phyloP scores from a whole-genome alignment of 768 basidiomycete genomes.

The Pleurotus tuoliensis region DNA sequence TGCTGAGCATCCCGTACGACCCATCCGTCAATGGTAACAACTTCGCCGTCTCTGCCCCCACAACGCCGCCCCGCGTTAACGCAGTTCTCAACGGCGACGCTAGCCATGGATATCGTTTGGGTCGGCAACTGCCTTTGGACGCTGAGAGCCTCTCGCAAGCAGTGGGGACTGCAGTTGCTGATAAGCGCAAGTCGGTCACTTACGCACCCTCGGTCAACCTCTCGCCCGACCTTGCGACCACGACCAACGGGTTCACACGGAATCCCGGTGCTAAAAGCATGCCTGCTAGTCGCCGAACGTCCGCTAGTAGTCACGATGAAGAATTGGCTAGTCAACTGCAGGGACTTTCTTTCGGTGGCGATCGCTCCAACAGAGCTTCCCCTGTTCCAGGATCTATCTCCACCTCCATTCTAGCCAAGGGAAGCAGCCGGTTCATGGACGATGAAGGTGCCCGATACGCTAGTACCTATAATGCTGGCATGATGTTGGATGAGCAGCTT shows the following conservation, averaged over 20 bases:
- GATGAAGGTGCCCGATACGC: constrained; percentile 59
- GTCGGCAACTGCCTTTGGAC: constrained; percentile 51
- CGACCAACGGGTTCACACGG: constrained; percentile 54
- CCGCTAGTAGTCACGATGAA: constrained; percentile 83
- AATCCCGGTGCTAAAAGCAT: constrained; percentile 83
- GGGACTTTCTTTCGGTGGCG: constrained; percentile 64
- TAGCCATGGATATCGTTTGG: constrained; percentile 35
- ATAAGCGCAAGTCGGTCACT: constrained; percentile 85
- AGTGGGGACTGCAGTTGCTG: constrained; percentile 57
- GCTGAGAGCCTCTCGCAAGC: constrained; percentile 63
- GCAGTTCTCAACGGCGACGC: constrained; percentile 61
- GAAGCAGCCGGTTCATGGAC: constrained; percentile 47
- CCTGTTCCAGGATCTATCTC: constrained; percentile 50
- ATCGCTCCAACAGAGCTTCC: constrained; percentile 52
- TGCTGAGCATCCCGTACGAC: constrained; percentile 72
- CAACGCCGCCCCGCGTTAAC: constrained; percentile 80
- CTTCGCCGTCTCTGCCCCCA: constrained; percentile 84
- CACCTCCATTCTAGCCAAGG: constrained; percentile 50
- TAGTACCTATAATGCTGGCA: constrained; percentile 72
- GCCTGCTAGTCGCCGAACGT: constrained; percentile 88
- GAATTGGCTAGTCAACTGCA: constrained; percentile 76
- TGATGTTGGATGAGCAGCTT: constrained; percentile 91
- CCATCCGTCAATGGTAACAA: constrained; percentile 45
- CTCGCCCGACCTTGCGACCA: constrained; percentile 61
- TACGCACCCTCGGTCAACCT: constrained; percentile 76